A percentile compares a stretch with the other conserved stretches of the same genome.
These are phyloP conservation scores for Xylaria polymorpha DNA, from an alignment of 2,329 filamentous ascomycete genomes.

Conservation along the genomic window DNA sequence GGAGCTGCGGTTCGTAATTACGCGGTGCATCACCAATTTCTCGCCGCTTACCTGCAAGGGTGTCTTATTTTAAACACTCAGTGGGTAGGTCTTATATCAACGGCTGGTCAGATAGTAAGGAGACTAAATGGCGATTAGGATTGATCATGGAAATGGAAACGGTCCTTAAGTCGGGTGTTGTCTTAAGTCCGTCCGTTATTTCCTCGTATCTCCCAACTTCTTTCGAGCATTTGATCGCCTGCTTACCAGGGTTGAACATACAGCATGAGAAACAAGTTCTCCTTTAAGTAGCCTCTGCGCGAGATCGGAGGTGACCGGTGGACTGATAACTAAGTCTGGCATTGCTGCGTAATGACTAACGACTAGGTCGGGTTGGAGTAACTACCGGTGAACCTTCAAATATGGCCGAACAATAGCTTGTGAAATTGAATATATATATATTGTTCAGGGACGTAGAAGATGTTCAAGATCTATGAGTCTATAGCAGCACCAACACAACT, in stretches of 20 bases:
- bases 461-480: neutral
- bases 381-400: neutral
- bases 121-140: neutral
- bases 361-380: neutral
- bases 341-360: neutral
- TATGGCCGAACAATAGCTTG: neutral
- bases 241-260: neutral
- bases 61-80: neutral
- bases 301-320: neutral
- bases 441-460: neutral
- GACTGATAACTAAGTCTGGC: neutral
- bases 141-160: neutral
- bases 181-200: slow-evolving; percentile 26
- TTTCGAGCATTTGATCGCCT: neutral
- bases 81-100: no score
- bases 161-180: neutral
- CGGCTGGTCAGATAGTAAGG: neutral
- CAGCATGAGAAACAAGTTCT: neutral
- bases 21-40: neutral
- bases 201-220: neutral
- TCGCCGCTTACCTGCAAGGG: neutral
- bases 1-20: neutral
- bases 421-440: slow-evolving; percentile 4
- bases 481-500: neutral
- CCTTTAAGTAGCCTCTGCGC: neutral